Evolutionary conservation across 345 rosid genomes (phyloP).

Genomic region (Eucalyptus erythrocorys): DNA sequence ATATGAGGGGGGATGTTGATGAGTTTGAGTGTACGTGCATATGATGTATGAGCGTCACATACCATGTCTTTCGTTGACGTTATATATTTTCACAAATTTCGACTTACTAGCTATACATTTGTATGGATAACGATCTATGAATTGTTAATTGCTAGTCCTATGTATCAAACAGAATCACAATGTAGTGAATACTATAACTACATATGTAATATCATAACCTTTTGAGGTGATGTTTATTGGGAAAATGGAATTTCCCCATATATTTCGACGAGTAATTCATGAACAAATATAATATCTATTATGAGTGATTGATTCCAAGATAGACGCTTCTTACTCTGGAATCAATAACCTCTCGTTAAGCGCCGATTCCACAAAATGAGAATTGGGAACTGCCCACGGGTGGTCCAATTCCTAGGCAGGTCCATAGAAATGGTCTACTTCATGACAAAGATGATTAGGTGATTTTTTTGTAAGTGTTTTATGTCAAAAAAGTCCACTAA

Average conservation of each 20-base stretch:
- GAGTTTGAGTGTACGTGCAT: neutral
- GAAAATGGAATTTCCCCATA: neutral
- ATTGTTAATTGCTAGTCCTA: neutral
- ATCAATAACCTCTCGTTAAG: no score
- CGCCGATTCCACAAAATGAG: neutral
- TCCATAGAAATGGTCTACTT: no score
- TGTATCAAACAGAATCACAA: neutral
- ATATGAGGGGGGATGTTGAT: neutral
- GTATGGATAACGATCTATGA: neutral
- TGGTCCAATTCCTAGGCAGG: neutral
- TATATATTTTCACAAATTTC: neutral
- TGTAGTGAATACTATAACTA: neutral
- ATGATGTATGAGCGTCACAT: neutral
- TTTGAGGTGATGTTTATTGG: neutral
- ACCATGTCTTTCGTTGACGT: neutral
- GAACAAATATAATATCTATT: neutral
- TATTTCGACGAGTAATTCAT: neutral
- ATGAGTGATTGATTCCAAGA: rapidly evolving
- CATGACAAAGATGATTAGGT: neutral
- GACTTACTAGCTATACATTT: neutral
- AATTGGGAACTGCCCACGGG: rapidly evolving
- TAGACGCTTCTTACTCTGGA: rapidly evolving
- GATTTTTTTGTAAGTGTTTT: no score
- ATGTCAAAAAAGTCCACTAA: neutral
- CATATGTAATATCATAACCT: rapidly evolving